Base-by-base conservation (phyloP, 2,329 filamentous ascomycete species). In the Sclerotiophoma versabilis region DNA sequence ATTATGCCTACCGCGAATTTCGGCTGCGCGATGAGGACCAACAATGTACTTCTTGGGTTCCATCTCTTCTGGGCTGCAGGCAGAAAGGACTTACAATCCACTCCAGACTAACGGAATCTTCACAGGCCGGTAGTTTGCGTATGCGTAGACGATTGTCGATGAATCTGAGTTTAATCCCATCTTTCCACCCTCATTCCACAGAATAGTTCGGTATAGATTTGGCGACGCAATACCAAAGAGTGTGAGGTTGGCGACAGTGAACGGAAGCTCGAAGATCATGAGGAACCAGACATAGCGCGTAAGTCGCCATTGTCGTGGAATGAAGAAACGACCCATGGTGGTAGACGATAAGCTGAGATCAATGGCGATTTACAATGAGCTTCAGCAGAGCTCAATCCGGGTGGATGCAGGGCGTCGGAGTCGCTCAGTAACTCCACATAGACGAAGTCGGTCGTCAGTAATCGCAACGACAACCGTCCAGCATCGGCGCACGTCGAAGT, bases 121-220 rank as follows among this genome's bases (percentile, higher is more conserved):
- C 0, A 87, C 76, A 0, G 86, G 81, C 48, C 80, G 75, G 70
- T 91, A 83, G 69, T 93, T 93, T 45, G 89, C 88, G 68, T 88
- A 87, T 27, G 87, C 87, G 73, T 90, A 92, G 27, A 92, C 75
- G 15, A 91, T 79, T 66, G 87, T 83, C 57, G 78, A 82, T 12
- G 90, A 89, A 63, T 86, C 86, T 57, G 88, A 92, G 76, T 93
- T 93, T 80, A 89, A 90, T 57, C 85, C 84, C 70, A 89, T 80
- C 48, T 87, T 81, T 55, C 80, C 85, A 59, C 90, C 90, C 65
- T 92, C 85, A 68, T 82, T 79, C 90, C 90, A 93, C 65, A 93
- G 78, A 61, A 82, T 84, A 8, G 86, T 87, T 39, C 90, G 85
- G 74, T 88, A 93, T 48, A 87, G 80, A 71, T 92, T 83, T 14